Percentiles rank a stretch among this genome's conserved stretches.
phyloP scores from a whole-genome alignment of 192 early-diverging fungal genomes.

The Linnemannia hyalina region DNA sequence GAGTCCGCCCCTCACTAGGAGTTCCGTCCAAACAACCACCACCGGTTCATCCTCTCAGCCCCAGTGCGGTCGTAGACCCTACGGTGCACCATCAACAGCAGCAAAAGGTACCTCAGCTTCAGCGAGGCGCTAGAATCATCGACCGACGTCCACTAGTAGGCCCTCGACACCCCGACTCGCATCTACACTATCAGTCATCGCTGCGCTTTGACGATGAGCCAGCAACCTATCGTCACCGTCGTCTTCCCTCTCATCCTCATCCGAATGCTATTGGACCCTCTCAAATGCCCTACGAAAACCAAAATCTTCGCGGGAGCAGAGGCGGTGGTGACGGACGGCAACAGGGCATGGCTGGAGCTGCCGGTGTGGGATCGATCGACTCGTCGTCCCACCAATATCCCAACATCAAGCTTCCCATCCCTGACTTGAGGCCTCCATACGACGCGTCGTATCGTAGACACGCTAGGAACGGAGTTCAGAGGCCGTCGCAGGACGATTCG shows the following conservation, averaged over 20 bases:
- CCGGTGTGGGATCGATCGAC: conserved; percentile 1
- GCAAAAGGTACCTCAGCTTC: background rate
- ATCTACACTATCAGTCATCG: background rate
- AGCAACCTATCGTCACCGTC: background rate
- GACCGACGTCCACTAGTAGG: background rate
- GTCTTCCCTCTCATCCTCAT: background rate
- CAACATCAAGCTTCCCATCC: background rate
- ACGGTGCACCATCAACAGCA: background rate
- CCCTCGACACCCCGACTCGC: background rate
- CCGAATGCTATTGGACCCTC: background rate
- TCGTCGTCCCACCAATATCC: background rate
- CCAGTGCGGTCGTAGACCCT: background rate
- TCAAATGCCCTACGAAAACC: background rate
- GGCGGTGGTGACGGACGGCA: background rate
- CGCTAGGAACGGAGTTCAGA: background rate
- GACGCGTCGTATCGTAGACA: background rate
- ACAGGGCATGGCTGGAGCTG: background rate
- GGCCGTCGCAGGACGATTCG: background rate
- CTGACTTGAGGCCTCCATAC: background rate
- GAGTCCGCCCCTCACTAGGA: background rate
- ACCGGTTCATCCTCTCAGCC: background rate
- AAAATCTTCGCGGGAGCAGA: background rate
- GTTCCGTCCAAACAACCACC: background rate
- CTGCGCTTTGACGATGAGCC: conserved; percentile 12
- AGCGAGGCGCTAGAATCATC: background rate